Base-by-base conservation (phyloP, 1,284 basidiomycete genomes). In the Cryptococcus sp. region DNA sequence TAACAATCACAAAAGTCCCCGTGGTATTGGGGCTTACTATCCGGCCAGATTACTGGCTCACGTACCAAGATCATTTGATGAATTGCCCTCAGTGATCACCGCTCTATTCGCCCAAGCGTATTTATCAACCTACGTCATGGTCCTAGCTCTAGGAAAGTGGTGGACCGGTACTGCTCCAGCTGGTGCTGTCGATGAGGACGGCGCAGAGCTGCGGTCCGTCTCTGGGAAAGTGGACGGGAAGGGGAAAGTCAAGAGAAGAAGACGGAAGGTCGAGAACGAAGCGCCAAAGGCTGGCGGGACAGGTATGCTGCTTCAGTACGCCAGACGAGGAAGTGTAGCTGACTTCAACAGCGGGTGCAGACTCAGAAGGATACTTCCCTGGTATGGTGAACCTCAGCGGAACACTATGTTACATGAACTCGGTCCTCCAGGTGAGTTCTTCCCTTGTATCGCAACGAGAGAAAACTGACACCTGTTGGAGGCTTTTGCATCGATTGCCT, bases 331-430 rank as follows among this genome's bases (percentile, higher is more conserved):
- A 45, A 22, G 2, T 22, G 20, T 17, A 17, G 25, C 47, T 15
- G 20, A 23, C 23, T n/a, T 10, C 17, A 46, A 23, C 56, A 44
- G 39, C 10, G 20, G n/a, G 10, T 22, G 22, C 40, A 46, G 19
- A 27, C 27, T 47, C 40, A 15, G 59, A 55, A n/a, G 61, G 52
- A 11, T 60, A 86, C 69, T 94, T 90, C 77, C 88, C 90, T 5
- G 93, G 91, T 1, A 86, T 95, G 56, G 88, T 93, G 69, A 95
- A 96, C 72, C 87, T 93, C 40, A 91, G 90, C n/a, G 92, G 93
- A 10, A 93, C 91, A 52, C 89, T 94, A 64, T 95, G 93, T 73
- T 96, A 94, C 80, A 89, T 95, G 86, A 93, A 96, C 74, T 91
- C 91, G 15, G 93, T 91, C 3, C 80, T 95, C 11, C 92, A 94